These are phyloP conservation scores for Lepidopterella palustris DNA, from an alignment of 495 filamentous ascomycete species.

Conservation along the genomic window DNA sequence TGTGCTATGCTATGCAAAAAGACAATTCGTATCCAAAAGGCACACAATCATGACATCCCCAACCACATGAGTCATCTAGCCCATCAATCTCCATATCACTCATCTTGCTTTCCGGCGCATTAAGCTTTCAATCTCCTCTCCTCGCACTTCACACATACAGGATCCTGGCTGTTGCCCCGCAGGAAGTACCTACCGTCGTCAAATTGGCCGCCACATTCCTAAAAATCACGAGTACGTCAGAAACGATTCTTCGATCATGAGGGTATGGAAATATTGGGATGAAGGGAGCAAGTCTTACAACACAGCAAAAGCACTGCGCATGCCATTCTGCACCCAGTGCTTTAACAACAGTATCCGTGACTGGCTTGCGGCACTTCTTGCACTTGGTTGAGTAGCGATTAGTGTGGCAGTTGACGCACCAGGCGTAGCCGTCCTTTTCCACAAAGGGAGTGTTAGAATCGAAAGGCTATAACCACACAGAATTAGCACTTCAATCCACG, in stretches of 20 bases:
- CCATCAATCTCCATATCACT: too few species aligned
- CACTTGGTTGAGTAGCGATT: constrained; percentile 86
- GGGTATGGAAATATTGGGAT: neutral
- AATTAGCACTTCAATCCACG: neutral
- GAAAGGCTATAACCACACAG: constrained; percentile 53
- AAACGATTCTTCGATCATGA: neutral
- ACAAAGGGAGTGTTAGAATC: constrained; percentile 77
- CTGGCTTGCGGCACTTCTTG: constrained; percentile 72
- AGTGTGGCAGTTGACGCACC: constrained; percentile 91
- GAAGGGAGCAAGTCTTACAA: constrained; percentile 35
- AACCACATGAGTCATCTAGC: neutral
- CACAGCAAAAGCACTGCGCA: constrained; percentile 80
- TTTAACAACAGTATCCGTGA: constrained; percentile 77
- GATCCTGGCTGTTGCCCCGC: constrained; percentile 49
- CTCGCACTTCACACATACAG: constrained; percentile 60
- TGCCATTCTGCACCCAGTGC: constrained; percentile 95
- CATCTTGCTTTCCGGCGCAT: constrained; percentile 2
- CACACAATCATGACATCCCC: neutral
- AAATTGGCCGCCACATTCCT: constrained; percentile 58
- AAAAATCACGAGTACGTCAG: constrained; percentile 11
- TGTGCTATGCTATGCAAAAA: neutral
- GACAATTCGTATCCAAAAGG: neutral
- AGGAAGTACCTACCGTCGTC: constrained; percentile 61
- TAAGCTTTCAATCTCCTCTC: constrained; percentile 56
- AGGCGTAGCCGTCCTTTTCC: constrained; percentile 98